phyloP scores from a whole-genome alignment of 257 asterid species.

The Solanum chaucha region DNA sequence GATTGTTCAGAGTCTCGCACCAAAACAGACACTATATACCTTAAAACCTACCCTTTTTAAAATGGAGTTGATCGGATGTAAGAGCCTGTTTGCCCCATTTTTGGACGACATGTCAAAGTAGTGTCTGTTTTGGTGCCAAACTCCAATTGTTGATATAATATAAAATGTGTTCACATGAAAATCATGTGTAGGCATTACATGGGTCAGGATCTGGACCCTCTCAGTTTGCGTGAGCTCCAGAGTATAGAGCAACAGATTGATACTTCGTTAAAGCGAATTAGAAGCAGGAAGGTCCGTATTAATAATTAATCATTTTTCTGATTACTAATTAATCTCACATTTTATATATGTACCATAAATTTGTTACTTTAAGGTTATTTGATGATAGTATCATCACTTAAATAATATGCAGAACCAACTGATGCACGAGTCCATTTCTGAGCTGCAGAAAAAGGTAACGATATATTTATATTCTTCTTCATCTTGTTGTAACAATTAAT shows the following conservation, averaged over 20 bases:
- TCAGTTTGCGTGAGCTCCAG: conserved; percentile 69
- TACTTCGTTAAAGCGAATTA: conserved; percentile 48
- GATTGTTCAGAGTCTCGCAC: too few relatives aligned
- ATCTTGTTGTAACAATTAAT: too few relatives aligned
- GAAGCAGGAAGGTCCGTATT: conserved; percentile 40
- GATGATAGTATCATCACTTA: background rate
- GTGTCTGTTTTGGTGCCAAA: background rate
- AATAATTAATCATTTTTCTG: too few relatives aligned
- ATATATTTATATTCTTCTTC: background rate
- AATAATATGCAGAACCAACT: conserved; percentile 50
- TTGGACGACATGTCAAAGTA: background rate
- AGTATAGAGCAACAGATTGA: conserved; percentile 73
- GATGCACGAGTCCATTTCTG: conserved; percentile 68
- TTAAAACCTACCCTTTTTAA: too few relatives aligned
- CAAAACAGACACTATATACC: too few relatives aligned
- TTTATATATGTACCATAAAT: too few relatives aligned
- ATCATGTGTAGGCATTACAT: conserved; percentile 35
- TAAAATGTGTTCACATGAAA: background rate
- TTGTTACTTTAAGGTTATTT: background rate
- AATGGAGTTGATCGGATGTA: too few relatives aligned
- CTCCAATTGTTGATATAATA: background rate
- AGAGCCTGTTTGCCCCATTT: background rate
- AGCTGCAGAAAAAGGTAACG: conserved; percentile 66
- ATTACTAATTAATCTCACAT: too few relatives aligned
- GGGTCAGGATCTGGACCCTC: conserved; percentile 65